Evolutionary conservation across 1,139 yeast genomes (phyloP), one percentile per base, ranked within the genome.

Genomic region (Hanseniaspora sp.): DNA sequence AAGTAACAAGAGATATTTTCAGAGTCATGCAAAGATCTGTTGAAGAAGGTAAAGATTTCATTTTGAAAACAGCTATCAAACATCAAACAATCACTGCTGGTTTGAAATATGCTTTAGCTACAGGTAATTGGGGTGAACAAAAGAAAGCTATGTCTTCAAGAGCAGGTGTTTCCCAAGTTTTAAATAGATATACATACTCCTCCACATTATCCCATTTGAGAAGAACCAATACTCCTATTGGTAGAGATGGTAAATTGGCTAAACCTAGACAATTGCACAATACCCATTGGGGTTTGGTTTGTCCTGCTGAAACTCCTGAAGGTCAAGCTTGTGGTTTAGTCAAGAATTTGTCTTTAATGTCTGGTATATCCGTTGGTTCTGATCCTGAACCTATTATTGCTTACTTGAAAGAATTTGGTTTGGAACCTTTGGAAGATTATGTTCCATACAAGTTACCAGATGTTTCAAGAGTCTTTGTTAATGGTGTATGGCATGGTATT

Each of bases 51-150:
- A 87, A 88, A 69, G 98, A 90, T 69, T 92, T 92, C 75, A 92
- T 92, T 68, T 78, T 92, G 71, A 90, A 95, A 46, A 77, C 92
- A 64, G 98, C 98, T 34, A 97, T 92, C 62, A 92, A 92, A 72
- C 88, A 97, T 23, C 94, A 90, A 63, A 92, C 97, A 7, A 87
- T 92, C 63, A 94, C 98, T 43, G 94, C 95, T 60, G 99, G 99
- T 68, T 79, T 92, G 70, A 86, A 95, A 69, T 94, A 92, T 71
- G 94, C 98, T 40, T 77, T 92, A 64, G 98, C 99, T 53, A 92
- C 99, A 17, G 99, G 99, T 75, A 92, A 94, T 73, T 92, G 99
- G 99, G 98, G 98, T 74, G 98, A 94, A 72, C 98, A 92, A 70
- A 92, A 90, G 82, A 94, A 92, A 71, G 97, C 97, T 28, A 92